Conservation (phyloP, 1,284 basidiomycete genomes). For the Xanthoconium separans region DNA sequence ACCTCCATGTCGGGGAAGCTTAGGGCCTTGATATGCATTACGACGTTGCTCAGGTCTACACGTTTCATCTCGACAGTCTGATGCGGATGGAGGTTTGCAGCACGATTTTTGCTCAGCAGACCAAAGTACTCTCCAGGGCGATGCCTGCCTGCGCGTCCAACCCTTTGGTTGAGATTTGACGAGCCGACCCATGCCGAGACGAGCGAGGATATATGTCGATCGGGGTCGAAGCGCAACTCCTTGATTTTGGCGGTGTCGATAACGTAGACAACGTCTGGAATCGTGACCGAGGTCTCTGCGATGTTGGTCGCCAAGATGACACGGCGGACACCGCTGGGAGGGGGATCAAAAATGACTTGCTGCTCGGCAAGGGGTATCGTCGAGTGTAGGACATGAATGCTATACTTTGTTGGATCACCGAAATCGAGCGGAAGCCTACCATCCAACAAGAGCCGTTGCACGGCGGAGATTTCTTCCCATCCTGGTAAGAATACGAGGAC, state of each 20-base stretch:
- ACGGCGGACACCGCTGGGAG: conserved; percentile 74
- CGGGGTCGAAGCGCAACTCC: conserved; percentile 92
- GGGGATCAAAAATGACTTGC: conserved; percentile 86
- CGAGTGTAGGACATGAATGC: conserved; percentile 90
- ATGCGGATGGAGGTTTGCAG: conserved; percentile 70
- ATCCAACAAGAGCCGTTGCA: conserved; percentile 67
- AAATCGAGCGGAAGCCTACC: conserved; percentile 67
- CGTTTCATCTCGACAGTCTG: conserved; percentile 97
- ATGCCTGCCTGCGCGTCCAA: conserved; percentile 92
- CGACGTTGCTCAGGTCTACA: conserved; percentile 86
- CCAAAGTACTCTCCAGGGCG: conserved; percentile 91
- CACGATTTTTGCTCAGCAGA: conserved; percentile 69
- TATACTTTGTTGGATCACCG: conserved; percentile 56
- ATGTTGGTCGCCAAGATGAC: conserved; percentile 96
- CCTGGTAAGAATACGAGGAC: conserved; percentile 91
- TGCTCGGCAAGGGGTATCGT: conserved; percentile 89
- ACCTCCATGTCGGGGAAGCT: conserved; percentile 87
- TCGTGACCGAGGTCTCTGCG: conserved; percentile 95
- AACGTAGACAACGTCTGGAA: conserved; percentile 95
- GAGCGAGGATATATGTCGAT: conserved; percentile 83
- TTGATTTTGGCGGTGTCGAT: conserved; percentile 90
- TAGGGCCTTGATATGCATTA: conserved; percentile 98
- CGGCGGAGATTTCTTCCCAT: conserved; percentile 89
- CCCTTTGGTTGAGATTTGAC: conserved; percentile 93
- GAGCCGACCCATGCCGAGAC: conserved; percentile 90